Conservation (phyloP, 192 early-diverging fungal genomes). For the Coemansia sp. region DNA sequence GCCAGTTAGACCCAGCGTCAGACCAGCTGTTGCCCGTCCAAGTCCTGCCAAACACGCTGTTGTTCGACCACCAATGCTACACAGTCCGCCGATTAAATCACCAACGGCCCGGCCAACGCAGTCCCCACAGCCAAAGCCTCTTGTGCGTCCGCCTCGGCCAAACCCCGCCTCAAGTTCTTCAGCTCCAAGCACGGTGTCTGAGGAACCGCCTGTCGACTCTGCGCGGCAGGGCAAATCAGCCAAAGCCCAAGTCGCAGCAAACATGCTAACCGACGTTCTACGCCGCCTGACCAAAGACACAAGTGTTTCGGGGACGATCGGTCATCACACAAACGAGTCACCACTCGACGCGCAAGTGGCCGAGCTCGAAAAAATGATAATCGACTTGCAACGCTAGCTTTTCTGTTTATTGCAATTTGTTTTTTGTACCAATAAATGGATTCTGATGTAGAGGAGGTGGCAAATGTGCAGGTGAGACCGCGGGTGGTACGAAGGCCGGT, state of each 20-base stretch:
- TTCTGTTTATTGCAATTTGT: not conserved
- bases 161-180: no score
- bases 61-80: no score
- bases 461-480: not conserved
- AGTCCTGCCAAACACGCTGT: no score
- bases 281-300: slow-evolving; percentile 27
- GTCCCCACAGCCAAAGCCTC: no score
- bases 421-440: slow-evolving; percentile 7
- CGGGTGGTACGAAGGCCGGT: slow-evolving; percentile 15
- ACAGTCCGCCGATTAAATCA: no score
- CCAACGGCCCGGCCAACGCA: no score
- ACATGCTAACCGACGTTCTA: slow-evolving; percentile 47
- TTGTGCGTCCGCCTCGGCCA: no score
- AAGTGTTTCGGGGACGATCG: not conserved
- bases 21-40: no score
- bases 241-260: slow-evolving; percentile 51
- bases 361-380: slow-evolving; percentile 47
- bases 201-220: no score
- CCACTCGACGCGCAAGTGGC: slow-evolving; percentile 49
- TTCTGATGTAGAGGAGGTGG: slow-evolving; percentile 32
- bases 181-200: no score
- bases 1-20: no score
- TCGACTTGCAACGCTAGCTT: slow-evolving; percentile 25
- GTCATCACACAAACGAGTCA: not conserved
- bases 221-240: slow-evolving; percentile 13